Evolutionary conservation across 78 protist species (phyloP).

Genomic region (Blattamonas nauphoetae): DNA sequence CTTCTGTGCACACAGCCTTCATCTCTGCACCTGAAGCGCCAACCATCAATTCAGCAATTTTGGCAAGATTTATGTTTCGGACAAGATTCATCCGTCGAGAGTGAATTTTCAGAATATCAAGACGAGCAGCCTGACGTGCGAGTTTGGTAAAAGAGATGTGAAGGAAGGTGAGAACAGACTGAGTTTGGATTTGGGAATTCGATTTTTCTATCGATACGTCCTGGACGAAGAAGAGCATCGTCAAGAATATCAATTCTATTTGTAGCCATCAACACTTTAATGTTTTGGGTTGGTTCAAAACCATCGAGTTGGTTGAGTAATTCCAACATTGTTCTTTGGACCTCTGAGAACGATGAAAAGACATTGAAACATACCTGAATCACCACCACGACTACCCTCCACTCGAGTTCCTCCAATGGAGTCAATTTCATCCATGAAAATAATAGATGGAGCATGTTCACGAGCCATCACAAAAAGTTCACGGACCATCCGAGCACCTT

Average conservation of each 20-base stretch:
- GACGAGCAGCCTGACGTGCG: slow-evolving; percentile 47
- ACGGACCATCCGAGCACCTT: slow-evolving; percentile 97
- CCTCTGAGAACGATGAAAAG: slow-evolving; percentile 29
- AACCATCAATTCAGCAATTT: slow-evolving; percentile 62
- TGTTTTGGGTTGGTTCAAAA: slow-evolving; percentile 89
- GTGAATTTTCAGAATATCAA: slow-evolving; percentile 95
- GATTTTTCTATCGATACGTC: slow-evolving; percentile 96
- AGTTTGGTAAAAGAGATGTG: background rate
- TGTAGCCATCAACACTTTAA: slow-evolving; percentile 99
- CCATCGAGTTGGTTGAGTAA: slow-evolving; percentile 99
- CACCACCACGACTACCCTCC: slow-evolving; percentile 53
- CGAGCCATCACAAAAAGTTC: slow-evolving; percentile 99
- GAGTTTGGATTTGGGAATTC: slow-evolving; percentile 85
- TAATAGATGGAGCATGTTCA: slow-evolving; percentile 97
- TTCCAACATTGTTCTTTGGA: slow-evolving; percentile 99
- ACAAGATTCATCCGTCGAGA: slow-evolving; percentile 94
- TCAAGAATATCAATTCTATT: slow-evolving; percentile 99
- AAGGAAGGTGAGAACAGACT: background rate
- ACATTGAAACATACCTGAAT: slow-evolving; percentile 52
- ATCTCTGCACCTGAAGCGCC: slow-evolving; percentile 97
- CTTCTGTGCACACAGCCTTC: slow-evolving; percentile 93
- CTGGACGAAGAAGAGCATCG: slow-evolving; percentile 95
- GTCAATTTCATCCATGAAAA: slow-evolving; percentile 99
- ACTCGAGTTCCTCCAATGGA: slow-evolving; percentile 62
- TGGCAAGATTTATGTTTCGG: slow-evolving; percentile 85